Evolutionary conservation across 345 rosid genomes (phyloP).

Genomic region (Populus nigra): DNA sequence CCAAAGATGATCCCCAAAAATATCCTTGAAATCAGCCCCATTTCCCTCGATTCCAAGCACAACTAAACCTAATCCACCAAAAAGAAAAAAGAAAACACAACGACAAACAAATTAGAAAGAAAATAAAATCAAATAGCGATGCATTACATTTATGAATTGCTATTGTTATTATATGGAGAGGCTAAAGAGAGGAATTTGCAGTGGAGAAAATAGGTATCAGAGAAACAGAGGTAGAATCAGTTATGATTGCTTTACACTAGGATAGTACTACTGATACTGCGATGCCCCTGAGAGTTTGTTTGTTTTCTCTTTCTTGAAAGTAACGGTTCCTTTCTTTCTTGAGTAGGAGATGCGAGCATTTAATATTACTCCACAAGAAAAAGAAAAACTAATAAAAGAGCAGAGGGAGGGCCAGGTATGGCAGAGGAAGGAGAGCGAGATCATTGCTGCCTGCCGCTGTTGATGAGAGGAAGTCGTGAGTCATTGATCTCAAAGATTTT

Average conservation of each 20-base stretch:
- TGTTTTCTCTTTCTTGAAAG: background rate
- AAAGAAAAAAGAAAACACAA: background rate
- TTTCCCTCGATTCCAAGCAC: conserved; percentile 32
- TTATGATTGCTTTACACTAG: background rate
- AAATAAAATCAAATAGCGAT: too few relatives aligned
- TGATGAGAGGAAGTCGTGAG: too few relatives aligned
- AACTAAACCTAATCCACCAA: background rate
- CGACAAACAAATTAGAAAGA: background rate
- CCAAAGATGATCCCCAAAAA: conserved; percentile 78
- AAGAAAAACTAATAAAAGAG: background rate
- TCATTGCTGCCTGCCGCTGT: fast-evolving
- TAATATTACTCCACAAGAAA: too few relatives aligned
- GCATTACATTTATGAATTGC: too few relatives aligned
- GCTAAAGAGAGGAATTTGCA: background rate
- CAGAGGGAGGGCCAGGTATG: background rate
- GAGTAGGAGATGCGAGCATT: background rate
- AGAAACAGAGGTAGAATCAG: background rate
- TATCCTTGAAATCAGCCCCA: conserved; percentile 91
- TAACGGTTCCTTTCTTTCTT: background rate
- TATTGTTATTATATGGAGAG: background rate
- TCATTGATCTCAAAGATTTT: too few relatives aligned
- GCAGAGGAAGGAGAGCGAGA: too few relatives aligned
- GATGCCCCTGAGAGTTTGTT: background rate
- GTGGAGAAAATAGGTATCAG: background rate
- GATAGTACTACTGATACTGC: background rate